Percentiles rank a stretch among this genome's conserved stretches.
Conservation (phyloP, 352 stramenopile genomes). For the Pythium oligandrum region DNA sequence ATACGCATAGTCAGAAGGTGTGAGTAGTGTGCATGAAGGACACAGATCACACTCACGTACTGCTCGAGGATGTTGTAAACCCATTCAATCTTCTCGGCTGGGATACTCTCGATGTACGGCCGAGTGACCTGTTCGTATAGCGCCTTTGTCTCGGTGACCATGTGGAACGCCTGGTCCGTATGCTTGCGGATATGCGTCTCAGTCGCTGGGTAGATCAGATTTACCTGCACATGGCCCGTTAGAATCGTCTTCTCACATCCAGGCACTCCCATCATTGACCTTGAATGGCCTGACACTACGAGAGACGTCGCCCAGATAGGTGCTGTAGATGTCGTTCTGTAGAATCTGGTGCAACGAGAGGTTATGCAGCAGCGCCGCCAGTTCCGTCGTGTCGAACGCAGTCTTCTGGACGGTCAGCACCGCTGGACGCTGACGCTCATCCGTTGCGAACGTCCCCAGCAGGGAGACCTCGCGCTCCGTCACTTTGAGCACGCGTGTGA, state of each 20-base stretch:
- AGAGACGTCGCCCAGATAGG: constrained; percentile 62
- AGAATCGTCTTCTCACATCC: not conserved
- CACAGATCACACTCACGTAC: constrained; percentile 36
- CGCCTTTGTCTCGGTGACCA: constrained; percentile 75
- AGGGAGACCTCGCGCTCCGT: constrained; percentile 62
- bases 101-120: constrained; percentile 75
- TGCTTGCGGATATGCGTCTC: constrained; percentile 80
- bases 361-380: constrained; percentile 33
- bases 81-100: constrained; percentile 76
- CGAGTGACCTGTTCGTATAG: constrained; percentile 73
- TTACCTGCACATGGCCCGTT: constrained; percentile 32
- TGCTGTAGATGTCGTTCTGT: constrained; percentile 83
- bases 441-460: constrained; percentile 62
- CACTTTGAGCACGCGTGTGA: constrained; percentile 62
- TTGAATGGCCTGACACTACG: constrained; percentile 72
- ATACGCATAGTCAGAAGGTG: constrained; percentile 6
- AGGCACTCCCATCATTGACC: constrained; percentile 17
- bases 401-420: constrained; percentile 70
- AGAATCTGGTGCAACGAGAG: constrained; percentile 72
- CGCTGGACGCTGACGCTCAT: constrained; percentile 50
- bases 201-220: constrained; percentile 79
- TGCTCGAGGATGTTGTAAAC: constrained; percentile 87
- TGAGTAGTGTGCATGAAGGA: not conserved
- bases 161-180: constrained; percentile 78
- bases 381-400: constrained; percentile 40